Conservation (phyloP, 306 rosid species). For the Begonia peltatifolia region DNA sequence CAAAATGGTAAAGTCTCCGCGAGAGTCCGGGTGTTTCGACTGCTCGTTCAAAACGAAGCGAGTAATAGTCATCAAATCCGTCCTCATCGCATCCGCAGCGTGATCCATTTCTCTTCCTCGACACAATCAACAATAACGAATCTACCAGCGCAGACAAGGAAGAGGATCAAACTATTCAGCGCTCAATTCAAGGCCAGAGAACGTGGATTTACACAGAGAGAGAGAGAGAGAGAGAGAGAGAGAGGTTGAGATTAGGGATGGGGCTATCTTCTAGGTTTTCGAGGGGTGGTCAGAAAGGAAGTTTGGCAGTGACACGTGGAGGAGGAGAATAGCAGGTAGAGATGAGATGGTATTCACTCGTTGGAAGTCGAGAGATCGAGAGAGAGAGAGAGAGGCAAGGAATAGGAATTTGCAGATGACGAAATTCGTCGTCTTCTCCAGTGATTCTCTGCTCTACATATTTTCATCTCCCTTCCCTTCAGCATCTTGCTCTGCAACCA, state of each 20-base stretch:
- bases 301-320: constrained; percentile 3
- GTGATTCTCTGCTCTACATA: background rate
- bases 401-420: constrained; percentile 1
- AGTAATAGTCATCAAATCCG: constrained; percentile 93
- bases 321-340: constrained; percentile 5
- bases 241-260: background rate
- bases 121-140: background rate
- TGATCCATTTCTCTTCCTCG: constrained; percentile 51
- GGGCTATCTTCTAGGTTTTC: background rate
- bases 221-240: too few relatives aligned
- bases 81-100: constrained; percentile 70
- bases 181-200: constrained; percentile 6
- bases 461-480: background rate
- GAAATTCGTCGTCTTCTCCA: constrained; percentile 11
- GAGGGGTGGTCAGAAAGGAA: too few relatives aligned
- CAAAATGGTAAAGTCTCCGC: constrained; percentile 89
- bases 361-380: background rate
- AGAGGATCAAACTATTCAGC: background rate
- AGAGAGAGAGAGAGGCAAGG: too few relatives aligned
- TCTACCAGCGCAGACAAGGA: background rate
- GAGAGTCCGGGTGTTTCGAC: constrained; percentile 69
- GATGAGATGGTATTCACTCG: constrained; percentile 4
- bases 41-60: constrained; percentile 87
- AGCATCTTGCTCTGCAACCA: too few relatives aligned
- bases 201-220: background rate